Base-by-base conservation (phyloP, 1,139 yeast species). In the Tardiomyces blankii region DNA sequence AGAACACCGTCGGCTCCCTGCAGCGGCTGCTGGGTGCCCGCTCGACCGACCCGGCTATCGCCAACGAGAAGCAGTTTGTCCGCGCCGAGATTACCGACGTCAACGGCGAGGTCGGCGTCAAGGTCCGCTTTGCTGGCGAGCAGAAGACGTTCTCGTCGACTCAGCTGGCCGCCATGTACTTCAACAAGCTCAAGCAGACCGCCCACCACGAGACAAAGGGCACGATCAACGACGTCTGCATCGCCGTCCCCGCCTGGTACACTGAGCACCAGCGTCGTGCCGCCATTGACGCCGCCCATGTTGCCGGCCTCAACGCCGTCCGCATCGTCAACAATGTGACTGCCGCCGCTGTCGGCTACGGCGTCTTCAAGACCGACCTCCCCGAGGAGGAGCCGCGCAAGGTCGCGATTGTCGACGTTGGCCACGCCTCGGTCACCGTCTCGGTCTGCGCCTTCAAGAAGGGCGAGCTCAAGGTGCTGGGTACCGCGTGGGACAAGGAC, bases 301-400 rank as follows among this genome's bases (percentile, higher is more conserved):
- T 91, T 66, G 97, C 98, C 52, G 96, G 96, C 53, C 78, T 91
- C 65, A 91, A 91, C 80, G 96, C 98, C 51, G 96, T 91, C 51
- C 84, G 98, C 77, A 81, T 91, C 56, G 95, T 91, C 60, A 91
- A 91, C 67, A 98, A 91, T 67, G 81, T 86, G 54, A 89, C 98
- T 50, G 97, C 98, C 51, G 98, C 98, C 50, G 97, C 96, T 57
- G 96, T 93, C 55, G 95, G 96, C 57, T 93, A 91, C 73, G 98
- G 98, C 75, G 96, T 91, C 52, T 91, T 91, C 82, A 89, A 91
- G 78, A 56, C 60, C 44, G 93, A 86, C 62, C 85, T 91, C 58
- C 91, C 95, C 67, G 96, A 87, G 68, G 94, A 84, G 59, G 84
- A 82, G 68, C 83, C 91, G 62, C 82, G 84, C 73, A 83, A 78